Base-by-base conservation (phyloP, 192 early-diverging fungal species). In the Podila minutissima region DNA sequence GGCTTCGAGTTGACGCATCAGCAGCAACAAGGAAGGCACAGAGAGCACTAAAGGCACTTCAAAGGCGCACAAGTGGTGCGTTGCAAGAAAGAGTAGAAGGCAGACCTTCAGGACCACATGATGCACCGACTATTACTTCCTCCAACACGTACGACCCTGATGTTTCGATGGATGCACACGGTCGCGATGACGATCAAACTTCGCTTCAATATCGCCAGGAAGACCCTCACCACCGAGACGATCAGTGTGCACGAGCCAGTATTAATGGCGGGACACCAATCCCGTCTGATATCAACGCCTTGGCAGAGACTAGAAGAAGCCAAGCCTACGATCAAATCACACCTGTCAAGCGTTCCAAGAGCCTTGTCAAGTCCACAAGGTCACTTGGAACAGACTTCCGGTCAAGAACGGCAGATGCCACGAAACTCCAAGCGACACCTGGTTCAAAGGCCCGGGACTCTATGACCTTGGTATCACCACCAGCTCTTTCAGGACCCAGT, bases 391-490 rank as follows among this genome's bases (percentile, higher is more conserved):
- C 59, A 35, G 35, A 71, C 57, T 57, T 20, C 29, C 53, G 29
- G 13, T 24, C 41, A 6, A 32, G 49, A 29, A 48, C 50, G 15
- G 64, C 41, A 17, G 67, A 51, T 13, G 22, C 31, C 22, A 62
- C 62, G 28, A 31, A 41, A 49, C 28, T 26, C 31, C 51, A 53
- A 10, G 6, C 67, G 5, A 81, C 62, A 17, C 71, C 77, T 0
- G 62, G 60, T 10, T 69, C 67, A 8, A 73, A 33, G 31, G 67
- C 77, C 19, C 38, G 77, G 26, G 77, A 81, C 13, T 81, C 77
- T 0, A 81, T 73, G 67, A 58, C 46, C 3, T 38, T 81, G 4
- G 33, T 73, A 17, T 81, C 77, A 19, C 77, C 77, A 0, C n/a
- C 24, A 4, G 13, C n/a, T 15, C 41, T 38, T n/a, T 58, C 53